Percentiles rank a stretch among this genome's conserved stretches.
Conservation (phyloP, 129 eudicot species). For the Oenanthe sinensis region DNA sequence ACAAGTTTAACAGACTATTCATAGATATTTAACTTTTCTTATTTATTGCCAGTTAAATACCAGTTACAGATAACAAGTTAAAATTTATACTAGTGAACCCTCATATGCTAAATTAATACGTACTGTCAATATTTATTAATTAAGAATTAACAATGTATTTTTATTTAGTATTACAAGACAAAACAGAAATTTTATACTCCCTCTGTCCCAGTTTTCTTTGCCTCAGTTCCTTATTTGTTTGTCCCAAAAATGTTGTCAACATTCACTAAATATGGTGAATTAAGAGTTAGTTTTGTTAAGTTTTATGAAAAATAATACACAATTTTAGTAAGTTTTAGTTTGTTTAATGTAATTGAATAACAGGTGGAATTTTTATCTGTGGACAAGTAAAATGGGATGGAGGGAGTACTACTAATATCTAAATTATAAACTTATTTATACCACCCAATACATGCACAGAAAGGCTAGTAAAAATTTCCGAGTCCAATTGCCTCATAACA, state of each 20-base stretch:
- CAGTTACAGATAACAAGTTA: background rate
- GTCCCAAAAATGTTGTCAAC: too few relatives aligned
- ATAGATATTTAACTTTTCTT: background rate
- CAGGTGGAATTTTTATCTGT: too few relatives aligned
- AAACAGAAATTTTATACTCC: background rate
- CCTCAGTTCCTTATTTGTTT: too few relatives aligned
- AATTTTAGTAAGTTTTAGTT: too few relatives aligned
- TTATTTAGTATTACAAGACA: background rate
- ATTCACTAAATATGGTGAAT: too few relatives aligned
- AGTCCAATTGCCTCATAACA: background rate
- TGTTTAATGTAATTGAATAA: too few relatives aligned
- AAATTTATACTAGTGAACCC: background rate
- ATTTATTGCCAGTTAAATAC: background rate
- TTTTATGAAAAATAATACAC: too few relatives aligned
- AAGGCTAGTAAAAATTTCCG: background rate
- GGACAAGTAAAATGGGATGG: too few relatives aligned
- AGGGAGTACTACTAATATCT: background rate
- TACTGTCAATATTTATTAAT: too few relatives aligned
- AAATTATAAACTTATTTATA: background rate
- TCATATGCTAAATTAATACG: background rate
- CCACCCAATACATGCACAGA: background rate
- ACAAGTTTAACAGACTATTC: too few relatives aligned
- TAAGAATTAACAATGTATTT: background rate
- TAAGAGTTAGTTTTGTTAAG: too few relatives aligned
- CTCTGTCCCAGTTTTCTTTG: too few relatives aligned